Conservation (phyloP, 1,284 basidiomycete species). For the Mrakiaceae sp. region DNA sequence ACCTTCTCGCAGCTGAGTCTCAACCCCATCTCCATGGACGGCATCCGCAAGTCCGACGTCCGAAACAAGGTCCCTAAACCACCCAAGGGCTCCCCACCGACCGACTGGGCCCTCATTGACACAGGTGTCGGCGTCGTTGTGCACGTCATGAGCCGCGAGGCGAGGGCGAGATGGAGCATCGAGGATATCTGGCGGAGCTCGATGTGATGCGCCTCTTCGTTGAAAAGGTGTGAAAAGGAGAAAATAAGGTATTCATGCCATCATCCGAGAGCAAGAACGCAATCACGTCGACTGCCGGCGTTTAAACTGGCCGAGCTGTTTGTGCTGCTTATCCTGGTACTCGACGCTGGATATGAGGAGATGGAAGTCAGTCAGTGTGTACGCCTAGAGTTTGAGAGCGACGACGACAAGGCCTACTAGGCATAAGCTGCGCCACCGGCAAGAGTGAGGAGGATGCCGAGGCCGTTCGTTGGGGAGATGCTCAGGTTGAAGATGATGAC, state of each 20-base stretch:
- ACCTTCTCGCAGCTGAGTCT: slow-evolving; percentile 10
- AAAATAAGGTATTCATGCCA: neutral
- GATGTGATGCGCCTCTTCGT: neutral
- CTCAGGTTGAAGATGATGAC: slow-evolving; percentile 69
- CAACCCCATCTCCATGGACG: slow-evolving; percentile 18
- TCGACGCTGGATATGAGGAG: neutral
- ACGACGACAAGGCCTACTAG: slow-evolving; percentile 21
- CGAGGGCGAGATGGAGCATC: too few relatives aligned
- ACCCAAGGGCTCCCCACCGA: slow-evolving; percentile 12
- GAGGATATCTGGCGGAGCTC: neutral
- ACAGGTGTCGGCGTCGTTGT: slow-evolving; percentile 18
- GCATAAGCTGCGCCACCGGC: slow-evolving; percentile 68
- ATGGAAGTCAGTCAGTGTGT: neutral
- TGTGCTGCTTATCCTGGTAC: too few relatives aligned
- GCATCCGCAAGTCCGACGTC: neutral
- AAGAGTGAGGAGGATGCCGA: slow-evolving; percentile 72
- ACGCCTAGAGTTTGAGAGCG: neutral
- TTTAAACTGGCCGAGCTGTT: too few relatives aligned
- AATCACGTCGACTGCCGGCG: too few relatives aligned
- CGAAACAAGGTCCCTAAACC: slow-evolving; percentile 10
- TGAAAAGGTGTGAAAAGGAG: neutral
- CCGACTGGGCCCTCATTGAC: slow-evolving; percentile 21
- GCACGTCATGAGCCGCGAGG: slow-evolving; percentile 19
- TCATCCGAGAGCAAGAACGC: too few relatives aligned
- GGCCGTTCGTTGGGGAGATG: slow-evolving; percentile 61